Evolutionary conservation across 306 rosid species (phyloP).

Genomic region (Sphenostylis stenocarpa): DNA sequence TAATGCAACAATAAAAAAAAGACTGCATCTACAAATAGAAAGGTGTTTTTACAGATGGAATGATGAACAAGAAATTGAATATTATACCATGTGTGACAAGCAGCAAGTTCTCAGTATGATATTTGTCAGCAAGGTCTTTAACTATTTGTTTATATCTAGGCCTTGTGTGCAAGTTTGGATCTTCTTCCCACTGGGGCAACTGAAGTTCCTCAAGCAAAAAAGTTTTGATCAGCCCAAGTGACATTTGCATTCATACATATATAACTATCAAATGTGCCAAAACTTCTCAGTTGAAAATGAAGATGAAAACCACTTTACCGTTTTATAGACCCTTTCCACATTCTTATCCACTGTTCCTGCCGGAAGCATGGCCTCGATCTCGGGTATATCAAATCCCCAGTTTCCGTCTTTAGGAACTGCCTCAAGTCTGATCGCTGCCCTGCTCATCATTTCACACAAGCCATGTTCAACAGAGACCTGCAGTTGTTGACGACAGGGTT

Average conservation of each 20-base stretch:
- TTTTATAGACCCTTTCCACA: slow-evolving; percentile 58
- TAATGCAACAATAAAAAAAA: background rate
- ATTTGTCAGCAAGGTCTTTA: slow-evolving; percentile 75
- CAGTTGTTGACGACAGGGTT: slow-evolving; percentile 5
- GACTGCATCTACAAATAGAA: background rate
- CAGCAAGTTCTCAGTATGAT: slow-evolving; percentile 71
- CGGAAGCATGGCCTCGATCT: slow-evolving; percentile 76
- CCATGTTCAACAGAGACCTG: slow-evolving; percentile 88
- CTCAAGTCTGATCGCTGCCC: slow-evolving; percentile 50
- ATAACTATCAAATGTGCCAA: background rate
- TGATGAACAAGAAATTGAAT: background rate
- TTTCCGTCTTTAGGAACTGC: slow-evolving; percentile 68
- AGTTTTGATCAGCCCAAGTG: background rate
- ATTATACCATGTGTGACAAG: slow-evolving; percentile 86
- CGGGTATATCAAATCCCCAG: slow-evolving; percentile 69
- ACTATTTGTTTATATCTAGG: slow-evolving; percentile 59
- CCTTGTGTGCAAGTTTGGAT: slow-evolving; percentile 43
- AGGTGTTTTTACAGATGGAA: background rate
- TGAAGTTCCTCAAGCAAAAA: slow-evolving; percentile 38
- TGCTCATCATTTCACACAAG: slow-evolving; percentile 80
- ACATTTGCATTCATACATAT: background rate
- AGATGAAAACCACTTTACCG: slow-evolving; percentile 42
- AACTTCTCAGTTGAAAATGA: background rate
- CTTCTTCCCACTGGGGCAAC: slow-evolving; percentile 81
- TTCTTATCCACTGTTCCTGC: slow-evolving; percentile 65